Evolutionary conservation across 371 early-diverging fungal genomes (phyloP).

Genomic region (Globomyces sp.): DNA sequence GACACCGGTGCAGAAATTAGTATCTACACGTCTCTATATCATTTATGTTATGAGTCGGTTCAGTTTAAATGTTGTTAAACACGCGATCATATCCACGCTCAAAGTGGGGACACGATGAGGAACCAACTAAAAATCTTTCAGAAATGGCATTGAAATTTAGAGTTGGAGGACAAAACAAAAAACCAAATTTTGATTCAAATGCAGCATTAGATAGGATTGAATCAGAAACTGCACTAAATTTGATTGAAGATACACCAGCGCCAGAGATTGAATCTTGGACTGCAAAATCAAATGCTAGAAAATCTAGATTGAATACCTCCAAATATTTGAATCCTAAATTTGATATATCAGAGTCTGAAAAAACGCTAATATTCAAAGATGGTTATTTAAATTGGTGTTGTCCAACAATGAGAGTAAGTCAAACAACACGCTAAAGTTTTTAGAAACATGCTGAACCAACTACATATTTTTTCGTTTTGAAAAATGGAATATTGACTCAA

Average conservation of each 20-base stretch:
- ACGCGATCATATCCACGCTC: too few species aligned
- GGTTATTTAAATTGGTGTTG: not conserved
- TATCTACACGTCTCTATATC: too few species aligned
- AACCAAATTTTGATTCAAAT: not conserved
- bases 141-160: too few species aligned
- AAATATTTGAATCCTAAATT: slow-evolving; percentile 11
- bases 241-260: too few species aligned
- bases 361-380: not conserved
- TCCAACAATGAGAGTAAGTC: not conserved
- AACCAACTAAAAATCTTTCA: too few species aligned
- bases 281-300: slow-evolving; percentile 13
- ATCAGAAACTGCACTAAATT: too few species aligned
- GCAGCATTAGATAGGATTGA: not conserved
- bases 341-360: slow-evolving; percentile 13
- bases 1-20: too few species aligned
- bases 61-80: too few species aligned
- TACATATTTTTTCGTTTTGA: slow-evolving; percentile 1
- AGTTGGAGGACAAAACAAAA: not conserved
- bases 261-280: not conserved
- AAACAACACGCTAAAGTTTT: not conserved
- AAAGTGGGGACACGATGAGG: too few species aligned
- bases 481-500: not conserved
- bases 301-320: slow-evolving; percentile 17
- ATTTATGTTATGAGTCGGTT: too few species aligned
- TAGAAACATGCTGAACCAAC: not conserved